Percentiles rank a stretch among this genome's conserved stretches.
phyloP scores from a whole-genome alignment of 768 basidiomycete species.

The Daedalea quercina region DNA sequence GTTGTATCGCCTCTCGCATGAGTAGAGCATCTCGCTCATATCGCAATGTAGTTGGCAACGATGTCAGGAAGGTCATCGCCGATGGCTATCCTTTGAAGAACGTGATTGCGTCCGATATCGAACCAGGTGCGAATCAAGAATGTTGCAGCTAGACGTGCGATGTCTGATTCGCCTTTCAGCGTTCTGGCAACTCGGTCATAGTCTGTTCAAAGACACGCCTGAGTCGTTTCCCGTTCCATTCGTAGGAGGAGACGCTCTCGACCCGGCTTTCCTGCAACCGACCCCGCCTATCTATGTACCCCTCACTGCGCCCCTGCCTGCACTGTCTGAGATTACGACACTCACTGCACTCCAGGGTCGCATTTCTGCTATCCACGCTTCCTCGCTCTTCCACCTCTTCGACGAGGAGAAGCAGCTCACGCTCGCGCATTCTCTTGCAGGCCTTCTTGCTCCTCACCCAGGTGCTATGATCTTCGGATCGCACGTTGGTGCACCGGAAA shows the following conservation, averaged over 20 bases:
- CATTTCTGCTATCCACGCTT: conserved; percentile 33
- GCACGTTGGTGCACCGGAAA: conserved; percentile 26
- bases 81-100: conserved; percentile 35
- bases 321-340: conserved; percentile 27
- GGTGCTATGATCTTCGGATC: conserved; percentile 44
- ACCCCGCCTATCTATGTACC: conserved; percentile 16
- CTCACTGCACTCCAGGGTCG: conserved; percentile 26
- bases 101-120: conserved; percentile 29
- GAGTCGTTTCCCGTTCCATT: conserved; percentile 47
- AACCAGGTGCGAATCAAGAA: conserved; percentile 22
- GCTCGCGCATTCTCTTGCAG: conserved; percentile 34
- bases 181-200: conserved; percentile 54
- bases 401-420: conserved; percentile 30
- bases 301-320: conserved; percentile 10
- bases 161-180: conserved; percentile 23
- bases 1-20: conserved; percentile 6
- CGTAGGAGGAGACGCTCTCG: conserved; percentile 45
- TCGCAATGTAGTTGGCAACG: conserved; percentile 27
- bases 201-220: conserved; percentile 45
- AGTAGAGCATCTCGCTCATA: no score
- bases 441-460: conserved; percentile 32
- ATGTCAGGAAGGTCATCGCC: conserved; percentile 29
- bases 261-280: conserved; percentile 32
- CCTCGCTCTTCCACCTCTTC: conserved; percentile 42
- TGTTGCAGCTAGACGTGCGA: neutral